Base-by-base conservation (phyloP, 2,329 filamentous ascomycete species). In the Clarireedia hainanense region DNA sequence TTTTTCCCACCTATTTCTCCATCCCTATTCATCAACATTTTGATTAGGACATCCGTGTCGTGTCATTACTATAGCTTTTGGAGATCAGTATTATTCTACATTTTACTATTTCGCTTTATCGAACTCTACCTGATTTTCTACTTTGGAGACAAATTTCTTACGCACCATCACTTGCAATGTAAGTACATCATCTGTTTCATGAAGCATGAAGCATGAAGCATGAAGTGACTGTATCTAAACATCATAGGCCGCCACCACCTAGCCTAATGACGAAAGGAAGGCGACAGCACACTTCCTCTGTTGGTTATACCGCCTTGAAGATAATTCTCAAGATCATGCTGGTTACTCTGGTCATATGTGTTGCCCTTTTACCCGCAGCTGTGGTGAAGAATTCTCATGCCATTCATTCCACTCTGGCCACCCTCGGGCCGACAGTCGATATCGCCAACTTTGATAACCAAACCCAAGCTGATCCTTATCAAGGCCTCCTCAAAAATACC, bases 41-140 rank as follows among this genome's bases (percentile, higher is more conserved):
- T 51, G 50, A 39, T 48, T 57, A 46, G 37, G 50, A 50, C 36
- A 47, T 47, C 45, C 34, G 20, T 39, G 27, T 50, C 40, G 48
- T 57, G 59, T 58, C 50, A 46, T 57, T 58, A 56, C 36, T 48
- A 50, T 27, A 27, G 42, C 47, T 57, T 47, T 50, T 42, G 40
- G 52, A 55, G 26, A 52, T 45, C 36, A 55, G 23, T 24, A 27
- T 49, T 24, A 45, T 58, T 36, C 37, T 50, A 42, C 17, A 40
- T 55, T 55, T n/a, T 36, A 43, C 27, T 10, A 50, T 55, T 50
- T 36, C 36, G 30, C 15, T 34, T n/a, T 36, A 36, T 43, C 46
- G 40, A 42, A 50, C 47, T 9, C 23, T 36, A 43, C 15, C 30
- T n/a, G 36, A 5, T 10, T 17, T 15, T 14, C 46, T 42, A 39